Percentiles rank a stretch among this genome's conserved stretches.
Conservation (phyloP, 2,329 filamentous ascomycete genomes). For the Curvularia hawaiiensis region DNA sequence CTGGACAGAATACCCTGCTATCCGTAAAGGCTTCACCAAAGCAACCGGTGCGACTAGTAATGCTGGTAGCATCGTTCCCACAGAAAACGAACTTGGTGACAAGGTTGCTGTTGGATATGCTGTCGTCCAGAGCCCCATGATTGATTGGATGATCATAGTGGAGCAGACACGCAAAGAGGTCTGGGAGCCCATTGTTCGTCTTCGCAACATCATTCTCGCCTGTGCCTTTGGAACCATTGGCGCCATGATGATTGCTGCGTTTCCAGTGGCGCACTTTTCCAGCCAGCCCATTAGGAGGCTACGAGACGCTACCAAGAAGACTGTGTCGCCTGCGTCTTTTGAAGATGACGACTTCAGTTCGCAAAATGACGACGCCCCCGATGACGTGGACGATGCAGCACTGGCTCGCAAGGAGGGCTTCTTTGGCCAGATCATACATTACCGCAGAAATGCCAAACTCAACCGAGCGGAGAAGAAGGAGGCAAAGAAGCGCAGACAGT, state of each 20-base stretch:
- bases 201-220: slow-evolving; percentile 80
- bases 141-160: slow-evolving; percentile 82
- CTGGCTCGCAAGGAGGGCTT: slow-evolving; percentile 55
- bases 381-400: slow-evolving; percentile 56
- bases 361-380: slow-evolving; percentile 46
- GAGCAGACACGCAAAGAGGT: slow-evolving; percentile 78
- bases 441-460: slow-evolving; percentile 40
- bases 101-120: slow-evolving; percentile 82
- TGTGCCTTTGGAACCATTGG: slow-evolving; percentile 86
- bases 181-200: slow-evolving; percentile 72
- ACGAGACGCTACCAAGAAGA: slow-evolving; percentile 75
- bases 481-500: slow-evolving; percentile 58
- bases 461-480: slow-evolving; percentile 46
- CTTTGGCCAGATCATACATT: slow-evolving; percentile 46
- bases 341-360: slow-evolving; percentile 49
- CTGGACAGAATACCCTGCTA: slow-evolving; percentile 66
- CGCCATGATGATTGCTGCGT: slow-evolving; percentile 70
- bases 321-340: slow-evolving; percentile 69
- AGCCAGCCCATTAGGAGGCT: slow-evolving; percentile 80
- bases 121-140: slow-evolving; percentile 68
- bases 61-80: slow-evolving; percentile 70
- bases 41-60: slow-evolving; percentile 61
- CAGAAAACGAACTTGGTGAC: slow-evolving; percentile 72
- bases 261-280: slow-evolving; percentile 81
- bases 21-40: slow-evolving; percentile 63